Conservation (phyloP, 192 early-diverging fungal species). For the Podila horticola region DNA sequence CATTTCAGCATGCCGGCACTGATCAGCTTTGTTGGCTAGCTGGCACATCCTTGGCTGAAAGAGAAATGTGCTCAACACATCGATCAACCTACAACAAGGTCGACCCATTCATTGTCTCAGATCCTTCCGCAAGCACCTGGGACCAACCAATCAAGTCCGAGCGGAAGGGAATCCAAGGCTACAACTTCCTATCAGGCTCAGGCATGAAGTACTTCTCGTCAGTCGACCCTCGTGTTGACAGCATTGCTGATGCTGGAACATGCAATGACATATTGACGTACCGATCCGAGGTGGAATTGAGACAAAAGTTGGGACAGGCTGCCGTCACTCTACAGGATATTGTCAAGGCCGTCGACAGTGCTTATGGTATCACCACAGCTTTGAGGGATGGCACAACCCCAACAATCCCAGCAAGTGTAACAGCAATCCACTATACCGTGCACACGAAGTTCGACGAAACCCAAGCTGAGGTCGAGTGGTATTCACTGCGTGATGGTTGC, state of each 20-base stretch:
- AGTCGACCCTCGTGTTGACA: no score
- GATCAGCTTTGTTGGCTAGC: slow-evolving; percentile 11
- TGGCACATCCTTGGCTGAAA: slow-evolving; percentile 4
- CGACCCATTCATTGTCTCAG: no score
- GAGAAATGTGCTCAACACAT: slow-evolving; percentile 8
- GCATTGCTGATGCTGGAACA: no score
- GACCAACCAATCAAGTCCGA: background rate
- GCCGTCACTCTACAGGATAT: background rate
- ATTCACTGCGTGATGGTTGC: background rate
- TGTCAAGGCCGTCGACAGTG: no score
- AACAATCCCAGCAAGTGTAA: slow-evolving; percentile 7
- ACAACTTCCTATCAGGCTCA: no score
- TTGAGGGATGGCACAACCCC: background rate
- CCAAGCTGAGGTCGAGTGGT: background rate
- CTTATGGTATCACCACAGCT: no score
- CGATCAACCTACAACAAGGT: background rate
- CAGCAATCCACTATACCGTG: background rate
- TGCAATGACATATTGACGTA: background rate
- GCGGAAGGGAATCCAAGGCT: no score
- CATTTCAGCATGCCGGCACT: background rate
- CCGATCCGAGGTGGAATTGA: background rate
- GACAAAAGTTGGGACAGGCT: slow-evolving; percentile 3
- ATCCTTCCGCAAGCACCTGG: slow-evolving; percentile 6
- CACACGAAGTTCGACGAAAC: slow-evolving; percentile 3
- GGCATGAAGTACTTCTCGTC: no score